Base-by-base conservation (phyloP, 495 filamentous ascomycete genomes). In the Penicillium angulare region DNA sequence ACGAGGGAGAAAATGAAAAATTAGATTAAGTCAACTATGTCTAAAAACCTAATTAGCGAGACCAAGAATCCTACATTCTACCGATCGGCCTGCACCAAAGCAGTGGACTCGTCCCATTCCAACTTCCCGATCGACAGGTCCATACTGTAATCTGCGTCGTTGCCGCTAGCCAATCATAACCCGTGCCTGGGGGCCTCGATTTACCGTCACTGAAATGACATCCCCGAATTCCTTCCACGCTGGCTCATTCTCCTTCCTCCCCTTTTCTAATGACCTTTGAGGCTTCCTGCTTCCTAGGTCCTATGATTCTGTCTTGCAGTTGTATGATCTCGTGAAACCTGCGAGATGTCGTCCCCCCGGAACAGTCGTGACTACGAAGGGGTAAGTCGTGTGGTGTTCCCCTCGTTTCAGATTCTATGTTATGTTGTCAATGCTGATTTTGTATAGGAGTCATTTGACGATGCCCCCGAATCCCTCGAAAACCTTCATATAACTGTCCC, bases 381-480 rank as follows among this genome's bases (percentile, higher is more conserved):
- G 68, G 78, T 79, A 64, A 63, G 75, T 63, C 26, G 32, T 33
- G 50, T 47, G 35, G 32, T 27, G 18, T 43, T n/a, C 27, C 34
- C 29, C 41, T 38, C 35, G 36, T 22, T 49, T 49, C 31, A 55
- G 21, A 20, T 40, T 32, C 34, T 16, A 18, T 39, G 20, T 49
- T 49, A 49, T 53, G 38, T 18, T 50, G 31, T 22, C 42, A 31
- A 34, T 50, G 55, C 58, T 64, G 24, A 58, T 33, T n/a, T 12
- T 16, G 12, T 31, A 9, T 26, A 90, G 87, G 88, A 91, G 50
- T 82, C 83, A 17, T 91, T 90, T 49, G 86, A 90, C 63, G 87
- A 92, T 72, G 86, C 86, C 49, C 72, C 81, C 56, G 87, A 89
- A 68, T 75, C 61, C 24, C 51, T 69, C 56, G 51, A 62, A 13